phyloP scores from a whole-genome alignment of 768 basidiomycete species.

The Kwoniella europaea region DNA sequence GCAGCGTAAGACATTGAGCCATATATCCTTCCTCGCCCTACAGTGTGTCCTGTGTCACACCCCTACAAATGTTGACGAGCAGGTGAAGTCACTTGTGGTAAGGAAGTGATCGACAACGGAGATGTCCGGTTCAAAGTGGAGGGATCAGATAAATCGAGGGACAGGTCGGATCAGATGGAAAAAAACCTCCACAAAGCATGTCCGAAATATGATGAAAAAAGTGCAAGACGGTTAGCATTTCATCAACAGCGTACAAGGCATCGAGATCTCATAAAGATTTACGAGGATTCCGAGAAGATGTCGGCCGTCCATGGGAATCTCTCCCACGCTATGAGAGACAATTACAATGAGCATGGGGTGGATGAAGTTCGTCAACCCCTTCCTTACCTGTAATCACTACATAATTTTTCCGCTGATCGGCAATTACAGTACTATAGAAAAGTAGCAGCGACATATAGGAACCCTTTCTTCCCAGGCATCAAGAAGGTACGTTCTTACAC shows the following conservation, averaged over 20 bases:
- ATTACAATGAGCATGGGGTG: slow-evolving; percentile 66
- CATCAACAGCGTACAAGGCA: neutral
- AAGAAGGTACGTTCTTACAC: slow-evolving; percentile 63
- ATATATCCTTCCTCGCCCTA: neutral
- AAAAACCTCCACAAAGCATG: slow-evolving; percentile 7
- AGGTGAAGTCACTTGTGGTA: neutral
- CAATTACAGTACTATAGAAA: slow-evolving; percentile 66
- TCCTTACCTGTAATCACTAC: slow-evolving; percentile 1
- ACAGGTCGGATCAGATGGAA: no score
- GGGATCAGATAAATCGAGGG: neutral
- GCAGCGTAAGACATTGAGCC: neutral
- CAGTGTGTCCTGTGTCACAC: no score
- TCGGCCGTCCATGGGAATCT: slow-evolving; percentile 49
- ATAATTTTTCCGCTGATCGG: neutral
- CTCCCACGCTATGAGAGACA: slow-evolving; percentile 64
- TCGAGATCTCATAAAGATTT: neutral
- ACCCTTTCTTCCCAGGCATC: slow-evolving; percentile 74
- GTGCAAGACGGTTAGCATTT: neutral
- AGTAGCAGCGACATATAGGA: slow-evolving; percentile 72
- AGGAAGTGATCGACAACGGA: neutral
- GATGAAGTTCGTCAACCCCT: slow-evolving; percentile 62
- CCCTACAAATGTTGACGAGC: no score
- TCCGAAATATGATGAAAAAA: neutral
- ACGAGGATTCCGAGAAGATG: slow-evolving; percentile 15
- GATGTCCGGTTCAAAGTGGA: neutral